Base-by-base conservation (phyloP, 306 rosid genomes). In the Potentilla sterilis region DNA sequence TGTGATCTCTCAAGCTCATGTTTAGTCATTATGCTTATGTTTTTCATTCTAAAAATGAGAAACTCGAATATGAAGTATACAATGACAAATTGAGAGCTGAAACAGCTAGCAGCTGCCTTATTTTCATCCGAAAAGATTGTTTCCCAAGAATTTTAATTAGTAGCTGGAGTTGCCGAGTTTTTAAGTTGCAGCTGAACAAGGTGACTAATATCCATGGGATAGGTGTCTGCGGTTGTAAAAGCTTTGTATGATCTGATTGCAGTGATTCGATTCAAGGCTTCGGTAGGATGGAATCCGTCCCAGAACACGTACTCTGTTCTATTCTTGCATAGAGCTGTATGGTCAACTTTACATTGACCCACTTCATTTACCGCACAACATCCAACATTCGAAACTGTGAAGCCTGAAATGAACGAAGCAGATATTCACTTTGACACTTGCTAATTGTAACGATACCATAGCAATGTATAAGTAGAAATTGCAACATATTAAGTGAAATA, bases 281-380 rank as follows among this genome's bases (percentile, higher is more conserved):
- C 86, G 0, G 86, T 73, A 9, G 85, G 73, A 66, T 86, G 93
- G 5, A 47, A 71, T 1, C 41, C 57, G 62, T 88, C 90, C 87
- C 86, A 86, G 63, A 84, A 86, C 46, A 72, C 43, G 38, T 86
- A 79, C 1, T 71, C 83, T 3, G 2, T 75, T 81, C 93, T 88
- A 32, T 86, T 79, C 64, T 46, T 0, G 82, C 93, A 88, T 21
- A 85, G 81, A 34, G 8, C 28, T 28, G 28, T 72, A 62, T 18
- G 4, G 49, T 69, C 19, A 9, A 79, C 67, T 28, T 7, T 2
- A 57, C 93, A 88, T 74, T 6, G 75, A 32, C 89, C 92, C 47
- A 21, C 8, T 9, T 5, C 2, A 38, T 54, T 75, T 1, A 49
- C 35, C 21, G 34, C 8, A 72, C 90, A 86, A 62, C 88, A 86